Evolutionary conservation across 352 stramenopile genomes (phyloP), one percentile per base, ranked within the genome.

Genomic region (Globisporangium nodosum): DNA sequence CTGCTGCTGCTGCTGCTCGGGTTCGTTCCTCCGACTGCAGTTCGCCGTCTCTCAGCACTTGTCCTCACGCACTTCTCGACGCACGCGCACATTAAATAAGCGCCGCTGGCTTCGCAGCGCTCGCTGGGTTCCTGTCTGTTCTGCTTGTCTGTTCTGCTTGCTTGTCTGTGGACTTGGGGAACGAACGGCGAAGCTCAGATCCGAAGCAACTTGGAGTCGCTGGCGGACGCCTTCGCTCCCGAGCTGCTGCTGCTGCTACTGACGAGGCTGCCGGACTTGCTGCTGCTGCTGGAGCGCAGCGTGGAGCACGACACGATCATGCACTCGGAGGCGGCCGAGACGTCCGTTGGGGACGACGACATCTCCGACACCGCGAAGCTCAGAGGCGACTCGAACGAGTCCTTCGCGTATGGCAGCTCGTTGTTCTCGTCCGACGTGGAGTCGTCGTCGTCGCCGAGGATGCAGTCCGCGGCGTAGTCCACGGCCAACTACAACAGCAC

Each of bases 401-500:
- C 78, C 42, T 85, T 74, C 31, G 68, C 63, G 61, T 86, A 87
- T n/a, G 73, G 74, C 46, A 88, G 65, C 64, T 86, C 72, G 51
- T 82, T 81, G 54, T 65, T 78, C 57, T 78, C 71, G 45, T 82
- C 71, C 8, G 73, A 69, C 62, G 70, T 70, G 33, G 12, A 70
- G 37, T 73, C 64, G 39, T 79, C 61, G 54, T 88, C 78, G 60
- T 90, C 81, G 35, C 81, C 79, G 42, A 88, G 61, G 31, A 88
- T 89, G 55, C 74, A 88, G 66, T 91, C 78, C 2, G 70, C 78
- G 18, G 71, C 70, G 69, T 88, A 91, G 63, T 88, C 81, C 58
- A 81, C 66, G 52, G 51, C 71, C 54, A 63, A 54, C 54, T 63
- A 42, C 37, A 18, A 18, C 37, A 18, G 4, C 37, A 42, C 9